These are phyloP conservation scores for Pseudocercospora eumusae DNA, from an alignment of 2,329 filamentous ascomycete species.

Conservation along the genomic window DNA sequence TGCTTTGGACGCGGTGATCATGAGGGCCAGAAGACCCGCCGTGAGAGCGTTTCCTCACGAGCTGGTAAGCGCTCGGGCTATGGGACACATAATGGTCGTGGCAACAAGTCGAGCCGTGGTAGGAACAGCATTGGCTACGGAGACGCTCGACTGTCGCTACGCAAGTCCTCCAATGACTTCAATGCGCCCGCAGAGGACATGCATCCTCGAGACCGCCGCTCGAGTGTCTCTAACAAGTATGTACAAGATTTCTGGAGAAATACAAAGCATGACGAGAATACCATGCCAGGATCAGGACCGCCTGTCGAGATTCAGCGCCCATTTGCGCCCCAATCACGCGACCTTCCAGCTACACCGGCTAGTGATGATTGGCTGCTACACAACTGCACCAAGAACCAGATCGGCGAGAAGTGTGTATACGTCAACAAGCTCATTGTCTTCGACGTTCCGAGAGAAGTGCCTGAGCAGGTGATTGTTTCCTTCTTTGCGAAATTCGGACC, in stretches of 20 bases:
- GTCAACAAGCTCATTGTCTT: conserved; percentile 28
- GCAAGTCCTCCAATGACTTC: conserved; percentile 14
- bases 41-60: conserved; percentile 14
- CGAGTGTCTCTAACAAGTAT: neutral
- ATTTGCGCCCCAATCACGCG: neutral
- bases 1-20: neutral
- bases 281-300: conserved; percentile 3
- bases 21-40: conserved; percentile 5
- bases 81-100: conserved; percentile 3
- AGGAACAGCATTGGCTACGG: conserved; percentile 15
- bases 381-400: conserved; percentile 18
- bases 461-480: conserved; percentile 6
- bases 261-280: conserved; percentile 17
- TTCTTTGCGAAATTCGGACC: conserved; percentile 23
- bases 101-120: conserved; percentile 11
- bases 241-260: conserved; percentile 13
- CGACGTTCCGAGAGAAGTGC: conserved; percentile 8
- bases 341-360: neutral
- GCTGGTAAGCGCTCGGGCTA: conserved; percentile 8
- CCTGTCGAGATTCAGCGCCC: neutral
- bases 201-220: conserved; percentile 6
- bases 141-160: conserved; percentile 9
- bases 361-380: conserved; percentile 4
- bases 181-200: conserved; percentile 3
- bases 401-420: conserved; percentile 24